These are phyloP conservation scores for Paraphoma sp. DNA, from an alignment of 2,329 filamentous ascomycete species.

Conservation along the genomic window DNA sequence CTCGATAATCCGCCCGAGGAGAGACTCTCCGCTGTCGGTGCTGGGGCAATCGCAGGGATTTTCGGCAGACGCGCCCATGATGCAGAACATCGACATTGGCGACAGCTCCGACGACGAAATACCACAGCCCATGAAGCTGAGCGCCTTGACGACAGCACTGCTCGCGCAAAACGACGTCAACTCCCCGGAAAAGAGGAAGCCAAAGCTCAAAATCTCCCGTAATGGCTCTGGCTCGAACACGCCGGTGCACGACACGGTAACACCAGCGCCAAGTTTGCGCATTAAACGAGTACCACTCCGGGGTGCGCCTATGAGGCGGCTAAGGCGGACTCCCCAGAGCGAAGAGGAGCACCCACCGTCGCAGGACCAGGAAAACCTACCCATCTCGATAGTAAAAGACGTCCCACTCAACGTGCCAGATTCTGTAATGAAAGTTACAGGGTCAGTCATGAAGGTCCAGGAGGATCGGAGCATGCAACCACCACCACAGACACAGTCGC, in stretches of 20 bases:
- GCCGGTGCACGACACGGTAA: constrained; percentile 47
- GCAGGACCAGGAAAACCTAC: constrained; percentile 85
- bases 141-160: constrained; percentile 86
- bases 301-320: constrained; percentile 48
- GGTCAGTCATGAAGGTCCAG: constrained; percentile 45
- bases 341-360: constrained; percentile 49
- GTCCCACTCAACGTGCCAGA: constrained; percentile 36
- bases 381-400: constrained; percentile 38
- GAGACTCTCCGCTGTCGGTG: constrained; percentile 56
- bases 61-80: constrained; percentile 52
- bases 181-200: constrained; percentile 47
- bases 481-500: constrained; percentile 33
- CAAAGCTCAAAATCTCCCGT: constrained; percentile 48
- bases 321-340: constrained; percentile 48
- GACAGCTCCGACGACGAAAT: constrained; percentile 97
- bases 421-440: constrained; percentile 40
- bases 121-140: constrained; percentile 85
- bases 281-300: constrained; percentile 49
- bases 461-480: constrained; percentile 31
- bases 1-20: constrained; percentile 44
- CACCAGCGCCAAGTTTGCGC: constrained; percentile 49
- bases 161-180: constrained; percentile 60
- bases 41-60: constrained; percentile 55
- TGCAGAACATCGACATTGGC: constrained; percentile 63
- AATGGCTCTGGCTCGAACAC: constrained; percentile 45